Evolutionary conservation across 1,139 yeast genomes (phyloP).

Genomic region (Scheffersomyces titani): DNA sequence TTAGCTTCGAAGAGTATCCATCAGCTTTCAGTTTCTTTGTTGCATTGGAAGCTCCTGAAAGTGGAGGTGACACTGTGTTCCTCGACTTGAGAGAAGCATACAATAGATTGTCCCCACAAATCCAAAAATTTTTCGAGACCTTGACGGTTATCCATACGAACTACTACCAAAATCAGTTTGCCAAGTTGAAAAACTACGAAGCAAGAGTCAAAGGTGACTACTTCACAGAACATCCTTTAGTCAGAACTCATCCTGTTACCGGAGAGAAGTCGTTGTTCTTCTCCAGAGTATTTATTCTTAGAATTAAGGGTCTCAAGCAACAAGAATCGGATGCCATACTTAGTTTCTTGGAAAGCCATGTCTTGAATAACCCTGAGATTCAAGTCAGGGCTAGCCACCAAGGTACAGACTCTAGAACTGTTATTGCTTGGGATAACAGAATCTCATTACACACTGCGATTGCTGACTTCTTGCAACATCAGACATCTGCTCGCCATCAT

Average conservation of each 20-base stretch:
- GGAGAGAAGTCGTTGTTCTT: slow-evolving; percentile 25
- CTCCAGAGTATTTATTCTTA: slow-evolving; percentile 23
- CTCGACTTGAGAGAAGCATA: slow-evolving; percentile 34
- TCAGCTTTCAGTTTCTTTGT: slow-evolving; percentile 32
- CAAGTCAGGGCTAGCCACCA: slow-evolving; percentile 27
- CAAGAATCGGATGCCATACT: slow-evolving; percentile 23
- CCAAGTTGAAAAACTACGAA: slow-evolving; percentile 13
- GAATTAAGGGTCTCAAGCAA: slow-evolving; percentile 24
- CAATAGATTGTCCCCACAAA: slow-evolving; percentile 30
- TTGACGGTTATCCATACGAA: slow-evolving; percentile 28
- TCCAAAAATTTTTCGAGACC: slow-evolving; percentile 27
- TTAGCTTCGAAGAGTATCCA: slow-evolving; percentile 33
- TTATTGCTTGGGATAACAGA: slow-evolving; percentile 29
- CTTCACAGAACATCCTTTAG: slow-evolving; percentile 29
- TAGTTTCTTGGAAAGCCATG: slow-evolving; percentile 23
- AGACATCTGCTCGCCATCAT: slow-evolving; percentile 25
- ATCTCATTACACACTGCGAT: slow-evolving; percentile 22
- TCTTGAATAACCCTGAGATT: slow-evolving; percentile 22
- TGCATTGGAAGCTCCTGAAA: slow-evolving; percentile 32
- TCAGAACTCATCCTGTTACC: slow-evolving; percentile 31
- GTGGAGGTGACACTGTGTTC: slow-evolving; percentile 37
- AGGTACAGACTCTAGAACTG: slow-evolving; percentile 23
- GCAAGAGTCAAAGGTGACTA: slow-evolving; percentile 22
- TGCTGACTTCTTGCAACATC: slow-evolving; percentile 23
- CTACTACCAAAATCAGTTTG: slow-evolving; percentile 22